These are phyloP conservation scores for Leptographium radiaticola DNA, from an alignment of 2,329 filamentous ascomycete species.

Conservation along the genomic window DNA sequence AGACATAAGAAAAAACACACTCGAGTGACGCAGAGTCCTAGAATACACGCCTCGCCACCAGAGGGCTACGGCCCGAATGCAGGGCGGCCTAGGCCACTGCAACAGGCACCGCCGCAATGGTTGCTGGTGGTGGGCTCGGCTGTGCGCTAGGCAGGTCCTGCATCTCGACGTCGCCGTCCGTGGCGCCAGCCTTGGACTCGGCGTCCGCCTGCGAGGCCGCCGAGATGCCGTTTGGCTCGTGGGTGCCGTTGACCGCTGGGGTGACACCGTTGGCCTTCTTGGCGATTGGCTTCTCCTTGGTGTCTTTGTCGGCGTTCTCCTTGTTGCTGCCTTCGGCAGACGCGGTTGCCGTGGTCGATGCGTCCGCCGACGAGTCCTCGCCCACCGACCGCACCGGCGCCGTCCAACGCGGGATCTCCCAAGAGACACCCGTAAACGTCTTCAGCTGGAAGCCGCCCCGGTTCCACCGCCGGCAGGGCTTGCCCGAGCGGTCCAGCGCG, in stretches of 20 bases:
- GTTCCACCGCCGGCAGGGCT: slow-evolving; percentile 85
- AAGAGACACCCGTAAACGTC: slow-evolving; percentile 79
- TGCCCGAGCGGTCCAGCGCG: slow-evolving; percentile 81
- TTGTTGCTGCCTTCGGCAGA: slow-evolving; percentile 40
- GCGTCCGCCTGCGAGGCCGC: background rate
- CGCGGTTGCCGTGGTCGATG: slow-evolving; percentile 10
- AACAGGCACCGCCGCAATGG: slow-evolving; percentile 3
- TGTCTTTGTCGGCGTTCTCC: slow-evolving; percentile 28
- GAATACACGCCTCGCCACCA: background rate
- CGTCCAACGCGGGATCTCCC: slow-evolving; percentile 74
- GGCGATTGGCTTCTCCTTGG: background rate
- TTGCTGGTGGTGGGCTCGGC: slow-evolving; percentile 32
- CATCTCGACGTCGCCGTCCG: slow-evolving; percentile 37
- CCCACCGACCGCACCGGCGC: slow-evolving; percentile 48
- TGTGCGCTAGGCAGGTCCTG: slow-evolving; percentile 36
- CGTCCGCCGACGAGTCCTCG: slow-evolving; percentile 18
- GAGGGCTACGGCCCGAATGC: background rate
- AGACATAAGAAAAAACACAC: background rate
- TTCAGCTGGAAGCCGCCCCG: slow-evolving; percentile 74
- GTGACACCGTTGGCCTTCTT: background rate
- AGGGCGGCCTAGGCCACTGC: slow-evolving; percentile 2
- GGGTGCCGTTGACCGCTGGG: too few relatives aligned
- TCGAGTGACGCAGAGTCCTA: background rate
- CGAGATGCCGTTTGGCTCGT: background rate
- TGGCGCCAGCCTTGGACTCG: background rate